phyloP scores from a whole-genome alignment of 2,329 filamentous ascomycete species.

The Apiospora marii region DNA sequence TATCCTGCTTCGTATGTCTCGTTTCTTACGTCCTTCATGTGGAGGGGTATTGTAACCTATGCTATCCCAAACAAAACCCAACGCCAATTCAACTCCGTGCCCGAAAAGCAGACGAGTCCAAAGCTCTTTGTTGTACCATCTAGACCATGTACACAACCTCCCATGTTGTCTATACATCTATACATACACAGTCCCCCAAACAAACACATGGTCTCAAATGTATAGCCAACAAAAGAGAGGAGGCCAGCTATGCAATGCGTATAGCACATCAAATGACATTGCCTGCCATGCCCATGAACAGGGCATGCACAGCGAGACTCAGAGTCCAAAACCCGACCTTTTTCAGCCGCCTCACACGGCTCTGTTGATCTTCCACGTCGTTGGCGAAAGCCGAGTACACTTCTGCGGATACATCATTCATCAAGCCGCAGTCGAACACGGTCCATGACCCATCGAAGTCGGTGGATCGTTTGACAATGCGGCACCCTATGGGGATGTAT shows the following conservation, averaged over 20 bases:
- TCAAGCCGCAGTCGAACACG: slow-evolving; percentile 88
- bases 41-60: slow-evolving; percentile 21
- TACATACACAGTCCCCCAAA: not conserved
- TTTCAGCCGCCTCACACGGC: slow-evolving; percentile 84
- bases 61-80: slow-evolving; percentile 9
- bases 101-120: slow-evolving; percentile 3
- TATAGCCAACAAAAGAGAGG: not conserved
- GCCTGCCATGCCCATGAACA: slow-evolving; percentile 94
- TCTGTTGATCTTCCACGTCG: slow-evolving; percentile 89
- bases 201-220: not conserved
- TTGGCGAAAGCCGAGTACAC: slow-evolving; percentile 93
- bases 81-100: slow-evolving; percentile 20
- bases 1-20: slow-evolving; percentile 11
- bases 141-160: slow-evolving; percentile 1
- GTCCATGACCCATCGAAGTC: slow-evolving; percentile 98
- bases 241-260: not conserved
- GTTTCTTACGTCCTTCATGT: not conserved
- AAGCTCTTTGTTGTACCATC: not conserved
- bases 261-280: slow-evolving; percentile 62
- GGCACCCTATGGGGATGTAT: slow-evolving; percentile 94
- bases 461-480: slow-evolving; percentile 85
- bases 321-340: slow-evolving; percentile 98
- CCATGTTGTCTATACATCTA: not conserved
- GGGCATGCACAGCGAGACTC: slow-evolving; percentile 87
- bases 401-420: slow-evolving; percentile 93